phyloP scores from a whole-genome alignment of 305 asterid species.

The Salvia sclarea region DNA sequence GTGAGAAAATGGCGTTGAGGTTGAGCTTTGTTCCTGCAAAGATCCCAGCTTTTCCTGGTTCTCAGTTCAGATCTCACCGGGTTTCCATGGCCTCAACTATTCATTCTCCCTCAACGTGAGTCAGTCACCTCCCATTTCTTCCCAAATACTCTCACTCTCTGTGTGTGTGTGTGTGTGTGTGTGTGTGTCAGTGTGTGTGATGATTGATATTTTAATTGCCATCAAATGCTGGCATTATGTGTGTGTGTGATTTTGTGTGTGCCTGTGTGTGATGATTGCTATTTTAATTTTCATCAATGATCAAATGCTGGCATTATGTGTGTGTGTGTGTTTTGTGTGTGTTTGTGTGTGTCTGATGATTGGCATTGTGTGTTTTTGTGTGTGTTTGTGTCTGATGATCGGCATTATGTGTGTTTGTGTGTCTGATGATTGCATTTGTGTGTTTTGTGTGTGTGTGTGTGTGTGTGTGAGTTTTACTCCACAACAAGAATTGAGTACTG shows the following conservation, averaged over 20 bases:
- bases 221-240: too few species aligned
- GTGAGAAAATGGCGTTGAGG: slow-evolving; percentile 52
- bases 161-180: background rate
- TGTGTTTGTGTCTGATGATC: background rate
- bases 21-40: slow-evolving; percentile 42
- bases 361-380: too few species aligned
- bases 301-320: background rate
- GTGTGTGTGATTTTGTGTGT: too few species aligned
- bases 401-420: too few species aligned
- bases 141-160: background rate
- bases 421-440: too few species aligned
- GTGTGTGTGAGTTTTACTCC: background rate
- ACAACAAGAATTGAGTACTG: slow-evolving; percentile 18
- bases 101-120: slow-evolving; percentile 58
- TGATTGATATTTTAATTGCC: background rate
- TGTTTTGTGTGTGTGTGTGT: too few species aligned
- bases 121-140: background rate
- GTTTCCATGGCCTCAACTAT: slow-evolving; percentile 68
- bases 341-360: too few species aligned
- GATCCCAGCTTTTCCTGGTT: slow-evolving; percentile 44
- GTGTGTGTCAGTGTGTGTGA: background rate
- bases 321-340: background rate
- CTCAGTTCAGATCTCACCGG: slow-evolving; percentile 51
- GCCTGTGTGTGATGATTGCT: background rate
- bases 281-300: slow-evolving; percentile 3